phyloP scores from a whole-genome alignment of 2,329 filamentous ascomycete genomes.

The Penicillium sp. region DNA sequence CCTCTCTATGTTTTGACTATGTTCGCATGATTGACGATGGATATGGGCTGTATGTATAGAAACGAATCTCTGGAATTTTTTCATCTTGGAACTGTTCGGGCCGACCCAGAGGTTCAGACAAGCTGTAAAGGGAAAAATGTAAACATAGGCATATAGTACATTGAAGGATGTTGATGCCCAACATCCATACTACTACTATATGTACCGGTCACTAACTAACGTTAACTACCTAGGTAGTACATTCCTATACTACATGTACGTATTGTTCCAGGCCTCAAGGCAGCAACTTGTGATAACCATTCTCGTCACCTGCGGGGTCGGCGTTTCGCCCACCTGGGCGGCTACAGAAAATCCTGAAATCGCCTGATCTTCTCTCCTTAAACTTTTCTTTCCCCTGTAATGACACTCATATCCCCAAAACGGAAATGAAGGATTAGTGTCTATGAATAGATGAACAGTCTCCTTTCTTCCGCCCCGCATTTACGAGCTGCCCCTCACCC shows the following conservation, averaged over 20 bases:
- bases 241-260: not conserved
- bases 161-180: not conserved
- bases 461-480: slow-evolving; percentile 2
- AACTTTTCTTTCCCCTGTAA: not conserved
- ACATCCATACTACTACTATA: not conserved
- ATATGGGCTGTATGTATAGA: slow-evolving; percentile 22
- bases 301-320: slow-evolving; percentile 23
- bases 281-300: slow-evolving; percentile 12
- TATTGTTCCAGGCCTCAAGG: slow-evolving; percentile 3
- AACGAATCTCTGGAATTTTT: slow-evolving; percentile 9
- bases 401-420: not conserved
- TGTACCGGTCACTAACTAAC: not conserved
- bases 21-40: slow-evolving; percentile 18
- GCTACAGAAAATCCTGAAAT: slow-evolving; percentile 4
- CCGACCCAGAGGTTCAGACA: not conserved
- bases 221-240: no score
- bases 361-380: not conserved
- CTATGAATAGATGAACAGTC: slow-evolving; percentile 7
- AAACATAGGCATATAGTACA: not conserved
- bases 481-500: not conserved
- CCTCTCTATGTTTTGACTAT: slow-evolving; percentile 5
- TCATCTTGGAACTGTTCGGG: slow-evolving; percentile 1
- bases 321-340: slow-evolving; percentile 21
- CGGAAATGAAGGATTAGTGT: not conserved
- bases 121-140: not conserved